A percentile compares a stretch with the other conserved stretches of the same genome.
Evolutionary conservation across 2,329 filamentous ascomycete genomes (phyloP).

Genomic region (Neofusicoccum cordaticola): DNA sequence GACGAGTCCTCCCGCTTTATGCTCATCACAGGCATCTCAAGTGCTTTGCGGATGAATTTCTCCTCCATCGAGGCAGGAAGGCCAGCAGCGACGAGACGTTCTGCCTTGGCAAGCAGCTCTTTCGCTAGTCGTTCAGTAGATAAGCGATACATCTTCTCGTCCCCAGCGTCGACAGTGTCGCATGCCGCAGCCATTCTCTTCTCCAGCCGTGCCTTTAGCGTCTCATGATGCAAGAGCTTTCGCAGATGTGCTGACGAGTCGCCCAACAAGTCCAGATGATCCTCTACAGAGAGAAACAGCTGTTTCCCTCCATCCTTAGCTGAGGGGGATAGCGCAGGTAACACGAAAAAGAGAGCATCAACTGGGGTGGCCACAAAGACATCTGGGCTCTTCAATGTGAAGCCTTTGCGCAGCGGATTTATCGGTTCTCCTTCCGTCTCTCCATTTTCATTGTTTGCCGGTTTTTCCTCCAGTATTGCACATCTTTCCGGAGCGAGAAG

Average conservation of each 20-base stretch:
- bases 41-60: conserved; percentile 70
- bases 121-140: conserved; percentile 67
- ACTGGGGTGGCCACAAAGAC: conserved; percentile 81
- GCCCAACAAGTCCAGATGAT: conserved; percentile 65
- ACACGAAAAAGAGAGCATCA: conserved; percentile 78
- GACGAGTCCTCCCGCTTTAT: conserved; percentile 59
- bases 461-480: conserved; percentile 11
- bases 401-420: conserved; percentile 37
- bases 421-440: not conserved
- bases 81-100: conserved; percentile 60
- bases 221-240: conserved; percentile 51
- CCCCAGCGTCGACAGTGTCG: conserved; percentile 77
- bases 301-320: conserved; percentile 53
- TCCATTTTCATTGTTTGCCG: not conserved
- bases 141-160: conserved; percentile 81
- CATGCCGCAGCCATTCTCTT: conserved; percentile 68
- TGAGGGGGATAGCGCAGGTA: conserved; percentile 64
- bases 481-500: conserved; percentile 42
- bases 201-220: conserved; percentile 51
- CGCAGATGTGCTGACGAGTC: conserved; percentile 57
- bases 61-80: conserved; percentile 82
- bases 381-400: conserved; percentile 65
- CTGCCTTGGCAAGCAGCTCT: conserved; percentile 69
- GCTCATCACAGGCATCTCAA: conserved; percentile 73
- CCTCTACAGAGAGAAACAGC: conserved; percentile 67